phyloP scores from a whole-genome alignment of 495 filamentous ascomycete species.

The Annulohypoxylon moriforme region DNA sequence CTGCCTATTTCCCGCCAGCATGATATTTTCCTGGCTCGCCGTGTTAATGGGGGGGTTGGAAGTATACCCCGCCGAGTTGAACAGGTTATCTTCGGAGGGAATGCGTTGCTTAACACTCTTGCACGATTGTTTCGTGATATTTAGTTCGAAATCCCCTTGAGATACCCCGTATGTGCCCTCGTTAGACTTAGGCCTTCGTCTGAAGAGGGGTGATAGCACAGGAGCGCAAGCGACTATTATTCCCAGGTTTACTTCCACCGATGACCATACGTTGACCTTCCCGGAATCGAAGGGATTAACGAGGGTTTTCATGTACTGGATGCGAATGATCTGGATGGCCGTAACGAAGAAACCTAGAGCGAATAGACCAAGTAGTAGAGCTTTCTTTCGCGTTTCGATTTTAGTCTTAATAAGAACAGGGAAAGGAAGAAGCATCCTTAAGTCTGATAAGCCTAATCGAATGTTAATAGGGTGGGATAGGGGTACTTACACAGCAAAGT shows the following conservation, averaged over 20 bases:
- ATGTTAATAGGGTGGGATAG: neutral
- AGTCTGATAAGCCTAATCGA: neutral
- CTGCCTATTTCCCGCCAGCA: neutral
- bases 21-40: neutral
- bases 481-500: conserved; percentile 57
- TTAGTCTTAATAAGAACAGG: conserved; percentile 60
- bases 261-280: conserved; percentile 63
- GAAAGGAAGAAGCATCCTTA: conserved; percentile 60
- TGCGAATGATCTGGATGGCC: conserved; percentile 65
- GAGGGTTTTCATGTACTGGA: conserved; percentile 60
- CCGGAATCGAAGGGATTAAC: conserved; percentile 59
- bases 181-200: conserved; percentile 48
- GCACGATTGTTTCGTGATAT: neutral
- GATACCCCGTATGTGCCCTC: conserved; percentile 2
- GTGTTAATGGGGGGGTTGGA: neutral
- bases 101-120: neutral
- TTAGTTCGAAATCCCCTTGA: neutral
- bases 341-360: conserved; percentile 65
- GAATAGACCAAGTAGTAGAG: conserved; percentile 60
- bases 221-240: conserved; percentile 63
- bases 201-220: conserved; percentile 63
- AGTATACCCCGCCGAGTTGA: neutral
- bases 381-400: conserved; percentile 53
- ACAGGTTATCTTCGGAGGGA: conserved; percentile 4
- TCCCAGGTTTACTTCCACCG: conserved; percentile 63